phyloP scores from a whole-genome alignment of 768 basidiomycete species.

The Boletus huronensis region DNA sequence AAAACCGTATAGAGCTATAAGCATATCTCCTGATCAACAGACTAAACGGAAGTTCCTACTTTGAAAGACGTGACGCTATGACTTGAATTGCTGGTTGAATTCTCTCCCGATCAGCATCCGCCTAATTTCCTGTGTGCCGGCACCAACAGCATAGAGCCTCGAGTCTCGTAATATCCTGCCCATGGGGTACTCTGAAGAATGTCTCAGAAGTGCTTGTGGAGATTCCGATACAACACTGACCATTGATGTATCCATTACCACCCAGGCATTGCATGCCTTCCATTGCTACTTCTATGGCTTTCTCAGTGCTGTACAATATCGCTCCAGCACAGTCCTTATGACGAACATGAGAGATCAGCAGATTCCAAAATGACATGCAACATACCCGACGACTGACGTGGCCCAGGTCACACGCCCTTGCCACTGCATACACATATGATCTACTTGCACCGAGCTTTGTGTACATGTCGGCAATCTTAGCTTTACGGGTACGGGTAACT shows the following conservation, averaged over 20 bases:
- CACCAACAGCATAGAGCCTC: slow-evolving; percentile 87
- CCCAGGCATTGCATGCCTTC: slow-evolving; percentile 94
- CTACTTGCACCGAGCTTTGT: slow-evolving; percentile 86
- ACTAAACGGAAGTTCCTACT: background rate
- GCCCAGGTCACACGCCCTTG: slow-evolving; percentile 79
- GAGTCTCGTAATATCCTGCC: slow-evolving; percentile 87
- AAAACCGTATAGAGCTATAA: background rate
- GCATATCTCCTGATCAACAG: background rate
- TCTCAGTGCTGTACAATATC: slow-evolving; percentile 90
- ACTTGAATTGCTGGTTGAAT: slow-evolving; percentile 70
- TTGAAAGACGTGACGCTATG: slow-evolving; percentile 2
- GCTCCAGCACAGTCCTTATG: slow-evolving; percentile 90
- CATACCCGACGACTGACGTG: slow-evolving; percentile 73
- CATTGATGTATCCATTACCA: slow-evolving; percentile 95
- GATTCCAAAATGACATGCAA: slow-evolving; percentile 8
- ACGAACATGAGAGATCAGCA: slow-evolving; percentile 7
- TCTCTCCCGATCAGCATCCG: slow-evolving; percentile 93
- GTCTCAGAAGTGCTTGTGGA: background rate
- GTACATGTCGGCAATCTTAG: slow-evolving; percentile 91
- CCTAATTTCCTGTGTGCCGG: slow-evolving; percentile 95
- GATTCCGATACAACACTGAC: slow-evolving; percentile 36
- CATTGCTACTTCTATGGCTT: slow-evolving; percentile 84
- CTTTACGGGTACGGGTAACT: slow-evolving; percentile 34
- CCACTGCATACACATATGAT: slow-evolving; percentile 91
- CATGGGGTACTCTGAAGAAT: slow-evolving; percentile 74